Evolutionary conservation across 345 rosid genomes (phyloP), one percentile per base, ranked within the genome.

Genomic region (Salix viminalis): DNA sequence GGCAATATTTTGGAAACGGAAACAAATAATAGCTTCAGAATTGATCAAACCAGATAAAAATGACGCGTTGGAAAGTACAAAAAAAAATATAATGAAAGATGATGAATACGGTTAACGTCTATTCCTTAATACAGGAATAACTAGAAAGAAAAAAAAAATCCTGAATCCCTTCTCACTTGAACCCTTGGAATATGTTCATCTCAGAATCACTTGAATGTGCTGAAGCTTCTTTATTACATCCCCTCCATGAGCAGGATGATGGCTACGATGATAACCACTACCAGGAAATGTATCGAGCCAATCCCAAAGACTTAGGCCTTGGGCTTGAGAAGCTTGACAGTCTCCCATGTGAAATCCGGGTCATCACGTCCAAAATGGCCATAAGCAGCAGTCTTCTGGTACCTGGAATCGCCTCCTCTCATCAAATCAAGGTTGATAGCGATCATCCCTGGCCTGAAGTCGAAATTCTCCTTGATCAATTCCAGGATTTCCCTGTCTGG

Each of bases 381-480:
- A 73, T 90, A 91, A 6, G 92, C 93, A 26, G 93, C 92, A 2
- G 92, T 88, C 79, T 91, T 91, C 81, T 89, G 97, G 85, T 80
- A 89, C 88, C 94, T 87, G 81, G 82, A 87, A 37, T 89, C 90
- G 80, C 89, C 91, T 78, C 94, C 93, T 73, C 89, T 87, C 87
- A 77, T 89, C 85, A 90, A 80, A 73, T 90, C 97, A 18, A 89
- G 97, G 80, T 91, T 90, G 79, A 91, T 82, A 10, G 94, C 85
- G 70, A 91, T 90, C 94, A 89, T 91, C 69, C 94, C 97, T 1
- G 94, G 90, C 89, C 94, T 87, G 85, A 91, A 89, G 79, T 90
- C 94, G 37, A 90, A 89, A 0, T 79, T 86, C 75, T 89, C 91
- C 85, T 91, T 90, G 67, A 88, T 89, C 80, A 69, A 65, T 39